Base-by-base conservation (phyloP, 1,139 yeast species). In the Geotrichum cucujoidarum region DNA sequence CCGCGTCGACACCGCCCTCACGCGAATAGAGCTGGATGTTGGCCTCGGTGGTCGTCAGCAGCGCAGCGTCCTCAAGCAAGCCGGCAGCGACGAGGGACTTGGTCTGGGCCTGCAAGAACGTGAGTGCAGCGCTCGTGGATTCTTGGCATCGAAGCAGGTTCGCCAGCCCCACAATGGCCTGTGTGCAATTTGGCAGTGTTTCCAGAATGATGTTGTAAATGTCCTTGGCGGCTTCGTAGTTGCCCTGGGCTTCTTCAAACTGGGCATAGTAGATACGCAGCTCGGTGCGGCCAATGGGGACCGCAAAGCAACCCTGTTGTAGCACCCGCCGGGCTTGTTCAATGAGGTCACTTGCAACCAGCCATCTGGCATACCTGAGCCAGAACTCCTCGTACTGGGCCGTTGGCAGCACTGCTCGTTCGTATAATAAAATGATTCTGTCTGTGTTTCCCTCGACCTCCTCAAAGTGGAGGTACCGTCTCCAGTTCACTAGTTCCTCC, bases 401-500 rank as follows among this genome's bases (percentile, higher is more conserved):
- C 2, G 81, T 72, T 0, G 77, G 66, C 3, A 78, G 68, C 4
- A 83, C 53, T 0, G 65, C 66, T 3, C 65, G 65, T 55, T 80
- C 83, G 58, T 80, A 86, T 1, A 75, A 60, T 31, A 75, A 68
- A 10, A 64, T 63, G 4, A 77, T 56, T 36, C 72, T 60, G 4
- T 47, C 49, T 6, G 44, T 49, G 34, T 63, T 59, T 6, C 61
- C 53, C 36, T 61, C 64, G 2, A 64, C 58, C 54, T 81, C 84
- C 25, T 79, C 70, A 57, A 72, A 81, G 33, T 76, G 76, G 14
- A 86, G 64, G 60, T 85, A 87, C 29, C 66, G 63, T 10, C 71
- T 64, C 95, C 95, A 87, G 20, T 67, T 68, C 4, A 68, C 71
- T 21, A 80, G 56, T 52, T 83, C 81, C 45, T 73, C 71, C 42